phyloP scores from a whole-genome alignment of 306 rosid genomes.

The Crotalaria pallida region DNA sequence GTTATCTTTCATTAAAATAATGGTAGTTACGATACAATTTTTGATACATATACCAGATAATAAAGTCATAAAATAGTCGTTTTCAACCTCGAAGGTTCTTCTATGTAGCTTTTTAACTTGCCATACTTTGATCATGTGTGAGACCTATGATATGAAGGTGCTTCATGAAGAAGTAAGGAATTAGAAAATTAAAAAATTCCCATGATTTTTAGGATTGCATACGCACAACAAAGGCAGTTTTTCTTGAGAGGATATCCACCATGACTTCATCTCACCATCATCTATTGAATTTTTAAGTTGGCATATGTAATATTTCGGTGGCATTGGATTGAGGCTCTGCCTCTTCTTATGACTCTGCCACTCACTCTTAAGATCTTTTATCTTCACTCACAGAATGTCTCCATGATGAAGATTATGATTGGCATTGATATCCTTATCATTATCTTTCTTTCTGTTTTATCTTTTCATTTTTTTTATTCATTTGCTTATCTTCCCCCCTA shows the following conservation, averaged over 20 bases:
- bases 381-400: slow-evolving; percentile 1
- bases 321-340: background rate
- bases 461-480: background rate
- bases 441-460: background rate
- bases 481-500: background rate
- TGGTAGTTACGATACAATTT: background rate
- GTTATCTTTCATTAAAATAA: background rate
- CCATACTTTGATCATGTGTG: background rate
- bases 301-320: background rate
- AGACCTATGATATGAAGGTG: background rate
- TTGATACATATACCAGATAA: no score
- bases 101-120: background rate
- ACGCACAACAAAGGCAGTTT: background rate
- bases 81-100: background rate
- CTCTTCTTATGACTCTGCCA: background rate
- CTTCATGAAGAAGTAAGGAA: slow-evolving; percentile 3
- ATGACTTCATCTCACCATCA: background rate
- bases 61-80: background rate
- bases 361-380: background rate
- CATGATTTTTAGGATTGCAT: background rate
- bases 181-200: background rate
- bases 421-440: slow-evolving; percentile 9
- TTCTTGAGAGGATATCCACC: background rate
- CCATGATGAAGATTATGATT: slow-evolving; percentile 18
- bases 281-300: background rate